Conservation (phyloP, 257 asterid species). For the Solanum lignicaule region DNA sequence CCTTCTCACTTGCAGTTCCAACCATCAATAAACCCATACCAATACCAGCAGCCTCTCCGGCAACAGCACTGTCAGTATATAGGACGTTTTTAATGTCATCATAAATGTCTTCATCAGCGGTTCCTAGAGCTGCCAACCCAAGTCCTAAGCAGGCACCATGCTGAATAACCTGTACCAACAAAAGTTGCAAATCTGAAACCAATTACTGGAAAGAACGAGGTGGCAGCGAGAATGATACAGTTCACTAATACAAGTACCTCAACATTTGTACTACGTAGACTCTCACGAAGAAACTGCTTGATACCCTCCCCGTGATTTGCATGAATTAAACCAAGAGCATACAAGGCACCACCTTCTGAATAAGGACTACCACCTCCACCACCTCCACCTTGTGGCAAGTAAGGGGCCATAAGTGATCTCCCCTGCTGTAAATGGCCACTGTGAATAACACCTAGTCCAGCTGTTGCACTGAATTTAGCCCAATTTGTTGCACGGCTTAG, state of each 20-base stretch:
- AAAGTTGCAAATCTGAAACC: constrained; percentile 1
- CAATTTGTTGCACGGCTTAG: constrained; percentile 94
- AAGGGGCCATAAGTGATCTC: constrained; percentile 96
- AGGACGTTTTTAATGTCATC: constrained; percentile 79
- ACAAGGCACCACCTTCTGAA: constrained; percentile 96
- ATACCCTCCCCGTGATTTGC: constrained; percentile 99
- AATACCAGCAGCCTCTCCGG: constrained; percentile 99
- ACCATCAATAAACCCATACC: constrained; percentile 97
- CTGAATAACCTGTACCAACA: constrained; percentile 72
- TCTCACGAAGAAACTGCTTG: constrained; percentile 85
- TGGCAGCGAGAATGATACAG: neutral
- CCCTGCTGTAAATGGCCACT: constrained; percentile 95
- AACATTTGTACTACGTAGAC: constrained; percentile 71
- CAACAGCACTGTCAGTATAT: constrained; percentile 95
- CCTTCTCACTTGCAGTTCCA: constrained; percentile 96
- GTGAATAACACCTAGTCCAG: constrained; percentile 97
- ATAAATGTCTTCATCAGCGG: constrained; percentile 83
- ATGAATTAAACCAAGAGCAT: constrained; percentile 93
- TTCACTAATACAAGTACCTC: constrained; percentile 44
- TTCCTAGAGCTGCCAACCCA: constrained; percentile 93
- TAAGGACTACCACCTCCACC: constrained; percentile 97
- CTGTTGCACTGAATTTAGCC: constrained; percentile 99
- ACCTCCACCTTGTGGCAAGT: constrained; percentile 91
- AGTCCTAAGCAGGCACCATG: constrained; percentile 99
- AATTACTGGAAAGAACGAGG: neutral